Conservation (phyloP, 257 asterid genomes). For the Solanum chmielewskii region DNA sequence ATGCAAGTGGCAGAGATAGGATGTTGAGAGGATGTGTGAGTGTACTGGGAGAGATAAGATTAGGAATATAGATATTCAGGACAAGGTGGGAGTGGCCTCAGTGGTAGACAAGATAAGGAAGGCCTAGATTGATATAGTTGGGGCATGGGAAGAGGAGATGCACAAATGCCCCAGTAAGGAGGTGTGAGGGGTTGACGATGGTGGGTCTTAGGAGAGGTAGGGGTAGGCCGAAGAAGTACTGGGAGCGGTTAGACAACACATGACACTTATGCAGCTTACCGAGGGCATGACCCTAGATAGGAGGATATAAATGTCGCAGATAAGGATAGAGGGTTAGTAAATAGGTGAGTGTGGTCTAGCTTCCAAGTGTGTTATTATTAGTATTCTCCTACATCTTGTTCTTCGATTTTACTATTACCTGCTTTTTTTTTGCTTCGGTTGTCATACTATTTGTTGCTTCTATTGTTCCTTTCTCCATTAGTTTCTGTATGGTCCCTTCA, state of each 20-base stretch:
- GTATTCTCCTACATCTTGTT: neutral
- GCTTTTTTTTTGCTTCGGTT: neutral
- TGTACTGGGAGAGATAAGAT: neutral
- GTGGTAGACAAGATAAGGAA: neutral
- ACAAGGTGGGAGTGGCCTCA: neutral
- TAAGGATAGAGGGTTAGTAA: neutral
- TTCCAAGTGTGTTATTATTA: neutral
- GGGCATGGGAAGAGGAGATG: neutral
- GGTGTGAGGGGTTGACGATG: neutral
- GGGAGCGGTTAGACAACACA: neutral
- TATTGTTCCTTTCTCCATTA: neutral
- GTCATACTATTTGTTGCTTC: neutral
- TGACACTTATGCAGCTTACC: neutral
- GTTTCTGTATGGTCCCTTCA: neutral
- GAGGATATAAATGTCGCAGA: neutral
- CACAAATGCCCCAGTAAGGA: neutral
- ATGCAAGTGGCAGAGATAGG: neutral
- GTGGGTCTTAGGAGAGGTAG: neutral
- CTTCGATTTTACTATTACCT: neutral
- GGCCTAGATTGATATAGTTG: neutral
- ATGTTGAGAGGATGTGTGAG: neutral
- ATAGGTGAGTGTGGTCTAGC: neutral
- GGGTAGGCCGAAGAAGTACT: neutral
- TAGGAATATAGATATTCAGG: neutral
- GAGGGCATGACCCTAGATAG: neutral